phyloP scores from a whole-genome alignment of 495 filamentous ascomycete species.

The Neurospora africana region DNA sequence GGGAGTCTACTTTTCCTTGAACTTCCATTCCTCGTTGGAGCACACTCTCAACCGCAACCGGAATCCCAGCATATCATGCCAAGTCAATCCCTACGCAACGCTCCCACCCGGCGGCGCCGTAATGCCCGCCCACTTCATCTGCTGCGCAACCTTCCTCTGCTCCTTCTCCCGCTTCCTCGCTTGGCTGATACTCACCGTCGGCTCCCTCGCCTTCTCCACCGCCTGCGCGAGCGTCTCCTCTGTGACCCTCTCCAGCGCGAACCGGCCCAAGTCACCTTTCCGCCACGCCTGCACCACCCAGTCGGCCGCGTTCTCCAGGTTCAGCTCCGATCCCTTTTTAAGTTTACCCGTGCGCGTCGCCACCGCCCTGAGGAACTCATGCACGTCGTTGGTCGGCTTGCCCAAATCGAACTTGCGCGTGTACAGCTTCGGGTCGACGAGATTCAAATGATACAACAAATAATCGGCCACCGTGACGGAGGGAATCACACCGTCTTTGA shows the following conservation, averaged over 20 bases:
- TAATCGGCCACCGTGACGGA: constrained; percentile 75
- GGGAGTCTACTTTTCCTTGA: neutral
- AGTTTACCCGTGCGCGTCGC: constrained; percentile 67
- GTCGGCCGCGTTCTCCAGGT: constrained; percentile 62
- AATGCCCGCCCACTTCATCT: constrained; percentile 17
- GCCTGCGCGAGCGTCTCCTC: constrained; percentile 40
- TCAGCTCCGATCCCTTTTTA: constrained; percentile 59
- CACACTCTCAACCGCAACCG: neutral
- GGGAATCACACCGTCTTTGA: constrained; percentile 77
- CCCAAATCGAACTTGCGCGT: constrained; percentile 38
- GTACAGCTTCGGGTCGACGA: constrained; percentile 46
- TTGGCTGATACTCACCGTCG: constrained; percentile 32
- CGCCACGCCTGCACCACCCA: constrained; percentile 84
- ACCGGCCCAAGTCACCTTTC: constrained; percentile 60
- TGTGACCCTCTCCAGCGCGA: constrained; percentile 69
- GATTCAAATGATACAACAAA: constrained; percentile 73
- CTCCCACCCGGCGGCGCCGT: neutral
- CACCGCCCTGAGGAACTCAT: constrained; percentile 53
- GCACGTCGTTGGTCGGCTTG: constrained; percentile 71
- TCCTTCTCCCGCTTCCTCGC: constrained; percentile 35
- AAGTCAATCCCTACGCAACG: neutral
- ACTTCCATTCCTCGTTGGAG: neutral
- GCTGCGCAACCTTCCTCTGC: constrained; percentile 23
- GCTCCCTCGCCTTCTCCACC: constrained; percentile 26
- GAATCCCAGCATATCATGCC: neutral